Conservation (phyloP, 164 flowering plant genomes). For the Vitis riparia region DNA sequence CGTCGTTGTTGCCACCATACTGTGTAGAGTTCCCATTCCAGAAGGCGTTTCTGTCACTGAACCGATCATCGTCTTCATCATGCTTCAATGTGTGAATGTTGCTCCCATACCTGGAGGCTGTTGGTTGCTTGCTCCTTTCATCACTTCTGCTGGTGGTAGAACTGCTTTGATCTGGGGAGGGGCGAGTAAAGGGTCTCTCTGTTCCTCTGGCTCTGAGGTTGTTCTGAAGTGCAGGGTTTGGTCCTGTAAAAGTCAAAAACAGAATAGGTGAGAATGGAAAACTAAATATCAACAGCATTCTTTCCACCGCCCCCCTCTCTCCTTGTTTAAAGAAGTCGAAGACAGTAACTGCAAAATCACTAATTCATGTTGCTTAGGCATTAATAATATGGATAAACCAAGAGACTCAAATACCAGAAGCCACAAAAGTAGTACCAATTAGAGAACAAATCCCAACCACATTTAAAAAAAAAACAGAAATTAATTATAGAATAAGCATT, state of each 20-base stretch:
- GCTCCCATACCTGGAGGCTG: slow-evolving; percentile 48
- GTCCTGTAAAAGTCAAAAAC: slow-evolving; percentile 33
- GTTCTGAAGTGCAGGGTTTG: slow-evolving; percentile 39
- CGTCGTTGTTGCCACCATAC: slow-evolving; percentile 60
- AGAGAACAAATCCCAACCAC: too few species aligned
- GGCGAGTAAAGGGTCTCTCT: slow-evolving; percentile 15
- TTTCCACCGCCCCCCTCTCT: too few species aligned
- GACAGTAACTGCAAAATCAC: too few species aligned
- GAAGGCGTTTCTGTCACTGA: slow-evolving; percentile 58
- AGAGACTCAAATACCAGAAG: too few species aligned
- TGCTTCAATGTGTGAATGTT: slow-evolving; percentile 77
- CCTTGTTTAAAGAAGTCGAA: too few species aligned
- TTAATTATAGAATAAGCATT: too few species aligned
- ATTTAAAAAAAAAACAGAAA: too few species aligned
- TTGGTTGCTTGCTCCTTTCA: slow-evolving; percentile 34
- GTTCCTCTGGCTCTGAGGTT: slow-evolving; percentile 20
- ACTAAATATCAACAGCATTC: not conserved
- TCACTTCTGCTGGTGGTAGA: slow-evolving; percentile 24
- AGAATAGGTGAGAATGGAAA: not conserved
- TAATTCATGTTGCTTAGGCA: too few species aligned
- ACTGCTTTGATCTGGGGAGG: slow-evolving; percentile 24
- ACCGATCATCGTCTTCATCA: slow-evolving; percentile 59
- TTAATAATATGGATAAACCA: too few species aligned
- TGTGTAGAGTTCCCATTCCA: slow-evolving; percentile 96
- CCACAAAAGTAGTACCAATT: too few species aligned